Evolutionary conservation across 2,329 filamentous ascomycete species (phyloP).

Genomic region (Pyricularia grisea): DNA sequence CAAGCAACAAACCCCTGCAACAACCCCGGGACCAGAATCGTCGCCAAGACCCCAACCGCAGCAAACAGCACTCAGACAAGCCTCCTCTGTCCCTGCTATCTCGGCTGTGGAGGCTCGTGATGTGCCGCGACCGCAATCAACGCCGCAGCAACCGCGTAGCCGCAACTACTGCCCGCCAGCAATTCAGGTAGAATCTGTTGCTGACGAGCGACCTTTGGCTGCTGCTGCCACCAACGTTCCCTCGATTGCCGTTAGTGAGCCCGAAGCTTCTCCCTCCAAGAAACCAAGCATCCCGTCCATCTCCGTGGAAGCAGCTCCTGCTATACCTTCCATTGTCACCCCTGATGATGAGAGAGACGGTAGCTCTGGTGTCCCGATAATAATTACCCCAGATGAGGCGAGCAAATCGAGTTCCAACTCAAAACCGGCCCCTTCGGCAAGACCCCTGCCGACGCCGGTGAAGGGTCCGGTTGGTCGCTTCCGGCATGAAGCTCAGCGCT

Average conservation of each 20-base stretch:
- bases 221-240: slow-evolving; percentile 26
- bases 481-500: slow-evolving; percentile 21
- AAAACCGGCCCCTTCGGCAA: slow-evolving; percentile 19
- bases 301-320: slow-evolving; percentile 20
- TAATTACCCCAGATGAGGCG: slow-evolving; percentile 26
- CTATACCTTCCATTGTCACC: slow-evolving; percentile 32
- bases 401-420: slow-evolving; percentile 14
- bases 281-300: slow-evolving; percentile 18
- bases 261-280: background rate
- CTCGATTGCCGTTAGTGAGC: slow-evolving; percentile 30
- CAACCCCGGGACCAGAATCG: slow-evolving; percentile 15
- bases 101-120: slow-evolving; percentile 39
- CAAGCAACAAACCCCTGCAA: slow-evolving; percentile 17
- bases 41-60: slow-evolving; percentile 6
- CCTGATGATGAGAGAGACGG: slow-evolving; percentile 26
- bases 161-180: slow-evolving; percentile 26
- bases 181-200: slow-evolving; percentile 28
- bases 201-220: background rate
- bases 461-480: slow-evolving; percentile 18
- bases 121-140: slow-evolving; percentile 21
- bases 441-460: slow-evolving; percentile 40
- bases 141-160: slow-evolving; percentile 12
- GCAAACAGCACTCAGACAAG: slow-evolving; percentile 19
- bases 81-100: slow-evolving; percentile 41
- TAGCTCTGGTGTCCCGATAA: slow-evolving; percentile 25